These are phyloP conservation scores for Dactylis glomerata DNA, from an alignment of 176 grass and related monocot genomes.

Conservation along the genomic window DNA sequence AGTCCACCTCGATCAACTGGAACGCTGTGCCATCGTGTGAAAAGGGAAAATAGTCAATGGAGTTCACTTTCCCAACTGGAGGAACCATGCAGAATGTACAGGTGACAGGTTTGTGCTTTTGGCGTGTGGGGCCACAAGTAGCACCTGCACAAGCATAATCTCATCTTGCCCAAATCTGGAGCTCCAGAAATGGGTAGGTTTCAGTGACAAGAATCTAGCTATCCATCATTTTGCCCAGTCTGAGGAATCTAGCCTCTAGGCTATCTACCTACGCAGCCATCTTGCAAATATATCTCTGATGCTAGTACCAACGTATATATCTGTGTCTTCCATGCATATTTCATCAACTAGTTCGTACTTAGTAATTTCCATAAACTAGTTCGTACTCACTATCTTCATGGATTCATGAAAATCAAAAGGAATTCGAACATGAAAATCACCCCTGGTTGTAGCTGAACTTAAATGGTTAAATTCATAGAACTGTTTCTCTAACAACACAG, in stretches of 20 bases:
- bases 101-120: background rate
- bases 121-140: background rate
- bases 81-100: background rate
- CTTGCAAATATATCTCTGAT: background rate
- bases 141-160: background rate
- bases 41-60: background rate
- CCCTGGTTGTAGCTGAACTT: background rate
- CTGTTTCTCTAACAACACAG: too few species aligned
- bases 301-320: background rate
- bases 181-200: background rate
- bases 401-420: background rate
- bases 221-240: background rate
- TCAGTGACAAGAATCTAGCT: background rate
- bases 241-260: background rate
- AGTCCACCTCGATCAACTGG: background rate
- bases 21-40: background rate
- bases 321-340: background rate
- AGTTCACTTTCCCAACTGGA: background rate
- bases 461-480: background rate
- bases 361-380: background rate
- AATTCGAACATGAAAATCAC: background rate
- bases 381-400: background rate
- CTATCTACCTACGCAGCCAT: background rate
- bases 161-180: slow-evolving; percentile 11
- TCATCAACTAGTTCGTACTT: background rate